Conservation (phyloP, 75 land plant genomes). For the Adiantum capillusveneris region DNA sequence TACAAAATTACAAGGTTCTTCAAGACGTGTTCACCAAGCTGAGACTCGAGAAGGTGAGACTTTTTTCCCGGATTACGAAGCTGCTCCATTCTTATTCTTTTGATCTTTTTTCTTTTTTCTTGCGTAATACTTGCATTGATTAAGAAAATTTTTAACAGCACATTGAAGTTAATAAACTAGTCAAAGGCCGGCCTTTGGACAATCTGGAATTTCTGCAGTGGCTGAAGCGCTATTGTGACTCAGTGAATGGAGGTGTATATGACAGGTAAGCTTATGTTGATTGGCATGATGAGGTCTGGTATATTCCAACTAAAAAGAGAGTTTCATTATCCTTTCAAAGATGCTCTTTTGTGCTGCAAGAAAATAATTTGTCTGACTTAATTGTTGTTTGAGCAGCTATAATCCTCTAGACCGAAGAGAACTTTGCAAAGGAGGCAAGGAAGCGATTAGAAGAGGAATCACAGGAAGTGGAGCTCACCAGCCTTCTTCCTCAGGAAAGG, state of each 20-base stretch:
- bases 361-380: neutral
- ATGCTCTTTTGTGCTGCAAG: too few species aligned
- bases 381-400: slow-evolving; percentile 30
- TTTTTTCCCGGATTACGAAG: too few species aligned
- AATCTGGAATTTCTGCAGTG: slow-evolving; percentile 76
- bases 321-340: too few species aligned
- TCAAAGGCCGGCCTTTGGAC: slow-evolving; percentile 66
- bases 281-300: neutral
- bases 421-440: slow-evolving; percentile 40
- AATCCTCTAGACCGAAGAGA: slow-evolving; percentile 65
- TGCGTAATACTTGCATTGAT: too few species aligned
- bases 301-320: too few species aligned
- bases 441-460: slow-evolving; percentile 16
- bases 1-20: slow-evolving; percentile 84
- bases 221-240: slow-evolving; percentile 74
- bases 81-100: neutral
- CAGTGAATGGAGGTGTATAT: slow-evolving; percentile 54
- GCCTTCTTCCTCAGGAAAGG: too few species aligned
- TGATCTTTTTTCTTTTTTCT: too few species aligned
- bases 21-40: slow-evolving; percentile 90
- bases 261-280: slow-evolving; percentile 24
- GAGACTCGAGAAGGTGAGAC: slow-evolving; percentile 58
- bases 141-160: slow-evolving; percentile 23
- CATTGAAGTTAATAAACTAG: slow-evolving; percentile 72
- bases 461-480: slow-evolving; percentile 1